Conservation (phyloP, 208 protist species). For the Acanthamoeba lenticulata region DNA sequence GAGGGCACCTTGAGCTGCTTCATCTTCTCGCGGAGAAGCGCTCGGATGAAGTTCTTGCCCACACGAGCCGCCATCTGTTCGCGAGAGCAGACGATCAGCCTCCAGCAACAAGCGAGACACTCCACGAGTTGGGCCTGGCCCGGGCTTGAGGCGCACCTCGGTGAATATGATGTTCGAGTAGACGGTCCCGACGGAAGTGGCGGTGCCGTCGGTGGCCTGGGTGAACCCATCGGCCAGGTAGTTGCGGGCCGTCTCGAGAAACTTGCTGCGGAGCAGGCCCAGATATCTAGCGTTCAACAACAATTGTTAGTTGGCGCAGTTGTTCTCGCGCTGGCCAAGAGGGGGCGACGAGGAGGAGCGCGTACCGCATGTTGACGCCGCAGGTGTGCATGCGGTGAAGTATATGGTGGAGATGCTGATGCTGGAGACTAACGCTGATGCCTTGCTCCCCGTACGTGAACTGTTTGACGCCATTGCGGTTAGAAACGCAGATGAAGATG, state of each 20-base stretch:
- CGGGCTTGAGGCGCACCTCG: background rate
- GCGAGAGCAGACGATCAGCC: background rate
- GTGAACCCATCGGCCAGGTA: background rate
- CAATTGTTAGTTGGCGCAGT: too few relatives aligned
- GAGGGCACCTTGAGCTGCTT: conserved; percentile 54
- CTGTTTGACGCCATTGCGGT: background rate
- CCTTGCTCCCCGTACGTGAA: background rate
- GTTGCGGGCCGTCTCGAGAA: background rate
- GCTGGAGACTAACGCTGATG: background rate
- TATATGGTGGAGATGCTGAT: background rate
- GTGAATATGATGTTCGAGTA: conserved; percentile 1
- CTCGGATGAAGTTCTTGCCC: conserved; percentile 55
- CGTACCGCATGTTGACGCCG: conserved; percentile 62
- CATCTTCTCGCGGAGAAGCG: conserved; percentile 59
- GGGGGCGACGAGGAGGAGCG: background rate
- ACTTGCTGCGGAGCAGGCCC: background rate
- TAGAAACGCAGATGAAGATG: too few relatives aligned
- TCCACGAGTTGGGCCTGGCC: too few relatives aligned
- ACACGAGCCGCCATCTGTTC: conserved; percentile 65
- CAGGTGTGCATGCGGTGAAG: conserved; percentile 63
- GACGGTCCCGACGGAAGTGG: background rate
- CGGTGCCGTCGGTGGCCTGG: background rate
- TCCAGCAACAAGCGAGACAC: background rate
- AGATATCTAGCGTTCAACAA: too few relatives aligned
- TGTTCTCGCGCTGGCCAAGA: too few relatives aligned